phyloP scores from a whole-genome alignment of 2,329 filamentous ascomycete species.

The Arthrobotrys conoides region DNA sequence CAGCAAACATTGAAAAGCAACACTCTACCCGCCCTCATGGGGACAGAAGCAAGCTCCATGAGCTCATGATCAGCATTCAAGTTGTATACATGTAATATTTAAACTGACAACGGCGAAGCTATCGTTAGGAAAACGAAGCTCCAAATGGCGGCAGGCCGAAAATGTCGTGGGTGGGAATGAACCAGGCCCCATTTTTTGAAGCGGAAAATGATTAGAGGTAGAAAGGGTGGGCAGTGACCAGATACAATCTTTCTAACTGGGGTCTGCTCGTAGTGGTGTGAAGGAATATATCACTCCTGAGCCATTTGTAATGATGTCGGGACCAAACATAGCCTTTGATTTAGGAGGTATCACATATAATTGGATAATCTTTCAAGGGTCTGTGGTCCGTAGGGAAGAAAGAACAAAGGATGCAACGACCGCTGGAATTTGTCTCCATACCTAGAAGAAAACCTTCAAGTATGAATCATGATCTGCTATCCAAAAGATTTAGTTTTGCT shows the following conservation, averaged over 20 bases:
- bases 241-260: not conserved
- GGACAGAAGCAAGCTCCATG: no score
- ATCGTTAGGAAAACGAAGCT: no score
- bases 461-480: no score
- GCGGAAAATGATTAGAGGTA: not conserved
- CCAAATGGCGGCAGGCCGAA: not conserved
- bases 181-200: not conserved
- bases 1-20: not conserved
- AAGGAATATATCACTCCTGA: slow-evolving; percentile 2
- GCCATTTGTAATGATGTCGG: not conserved
- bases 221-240: not conserved
- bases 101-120: not conserved
- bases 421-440: no score
- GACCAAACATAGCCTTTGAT: not conserved
- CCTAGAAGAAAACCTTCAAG: no score
- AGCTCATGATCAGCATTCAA: no score
- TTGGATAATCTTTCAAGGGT: not conserved
- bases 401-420: no score
- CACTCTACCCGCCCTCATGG: not conserved
- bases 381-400: not conserved
- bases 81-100: no score
- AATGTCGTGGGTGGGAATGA: not conserved
- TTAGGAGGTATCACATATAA: not conserved
- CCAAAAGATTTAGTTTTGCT: no score
- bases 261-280: not conserved